Conservation (phyloP, 108 stramenopile genomes). For the Aurantiochytrium sp. region DNA sequence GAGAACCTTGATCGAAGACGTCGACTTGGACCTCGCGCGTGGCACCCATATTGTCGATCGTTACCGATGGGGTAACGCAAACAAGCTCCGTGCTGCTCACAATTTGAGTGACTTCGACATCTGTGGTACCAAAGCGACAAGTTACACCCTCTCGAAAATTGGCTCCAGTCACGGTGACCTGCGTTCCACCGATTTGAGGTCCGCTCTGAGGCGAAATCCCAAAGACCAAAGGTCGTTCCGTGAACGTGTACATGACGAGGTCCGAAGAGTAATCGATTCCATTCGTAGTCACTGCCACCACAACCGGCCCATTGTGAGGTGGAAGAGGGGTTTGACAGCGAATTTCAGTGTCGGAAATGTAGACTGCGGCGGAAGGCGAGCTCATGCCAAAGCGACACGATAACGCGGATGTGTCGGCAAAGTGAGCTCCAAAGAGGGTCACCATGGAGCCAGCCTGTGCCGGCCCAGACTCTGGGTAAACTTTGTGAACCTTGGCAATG, state of each 20-base stretch:
- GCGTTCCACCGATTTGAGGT: background rate
- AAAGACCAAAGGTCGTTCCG: background rate
- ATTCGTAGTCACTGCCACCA: constrained; percentile 54
- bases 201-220: background rate
- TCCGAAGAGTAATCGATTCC: constrained; percentile 50
- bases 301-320: constrained; percentile 37
- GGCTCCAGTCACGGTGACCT: background rate
- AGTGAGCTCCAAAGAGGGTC: background rate
- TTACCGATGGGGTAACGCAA: background rate
- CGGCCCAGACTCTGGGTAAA: background rate
- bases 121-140: background rate
- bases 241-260: background rate
- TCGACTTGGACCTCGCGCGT: background rate
- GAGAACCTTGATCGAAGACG: no score
- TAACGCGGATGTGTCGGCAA: background rate
- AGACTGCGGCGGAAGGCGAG: background rate
- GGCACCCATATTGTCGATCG: background rate
- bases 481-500: background rate
- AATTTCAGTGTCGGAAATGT: background rate
- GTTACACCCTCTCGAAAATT: background rate
- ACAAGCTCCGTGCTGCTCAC: background rate
- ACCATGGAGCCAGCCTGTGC: background rate
- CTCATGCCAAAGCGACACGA: background rate
- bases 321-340: background rate
- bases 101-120: background rate